phyloP scores from a whole-genome alignment of 257 asterid genomes.

The Nicotiana undulata region DNA sequence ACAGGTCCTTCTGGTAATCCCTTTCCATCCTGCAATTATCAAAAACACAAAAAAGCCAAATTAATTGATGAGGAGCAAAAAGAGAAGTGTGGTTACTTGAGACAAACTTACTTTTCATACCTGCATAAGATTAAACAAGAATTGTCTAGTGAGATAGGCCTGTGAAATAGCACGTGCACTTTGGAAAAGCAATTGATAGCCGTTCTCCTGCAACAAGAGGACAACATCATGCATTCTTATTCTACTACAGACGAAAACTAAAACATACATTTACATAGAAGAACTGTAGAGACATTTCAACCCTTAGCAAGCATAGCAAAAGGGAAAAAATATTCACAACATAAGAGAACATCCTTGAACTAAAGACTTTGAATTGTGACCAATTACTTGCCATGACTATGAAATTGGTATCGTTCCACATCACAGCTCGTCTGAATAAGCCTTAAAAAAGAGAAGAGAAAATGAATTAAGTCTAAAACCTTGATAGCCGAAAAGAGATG shows the following conservation, averaged over 20 bases:
- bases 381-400: neutral
- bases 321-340: neutral
- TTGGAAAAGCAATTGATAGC: constrained; percentile 66
- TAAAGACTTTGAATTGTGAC: neutral
- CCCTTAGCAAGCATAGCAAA: neutral
- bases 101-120: constrained; percentile 16
- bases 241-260: neutral
- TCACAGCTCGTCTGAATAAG: neutral
- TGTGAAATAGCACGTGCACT: constrained; percentile 82
- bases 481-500: constrained; percentile 74
- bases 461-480: constrained; percentile 25
- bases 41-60: neutral
- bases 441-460: neutral
- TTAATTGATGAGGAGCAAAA: neutral
- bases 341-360: neutral
- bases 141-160: constrained; percentile 60
- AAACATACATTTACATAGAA: neutral
- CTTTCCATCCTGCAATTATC: constrained; percentile 53
- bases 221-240: neutral
- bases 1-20: constrained; percentile 80
- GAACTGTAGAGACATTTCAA: neutral
- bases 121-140: constrained; percentile 64
- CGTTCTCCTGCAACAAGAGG: constrained; percentile 59
- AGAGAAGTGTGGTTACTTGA: neutral
- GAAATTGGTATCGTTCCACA: neutral